Evolutionary conservation across 2,329 filamentous ascomycete genomes (phyloP).

Genomic region (Bimuria novae-zelandiae): DNA sequence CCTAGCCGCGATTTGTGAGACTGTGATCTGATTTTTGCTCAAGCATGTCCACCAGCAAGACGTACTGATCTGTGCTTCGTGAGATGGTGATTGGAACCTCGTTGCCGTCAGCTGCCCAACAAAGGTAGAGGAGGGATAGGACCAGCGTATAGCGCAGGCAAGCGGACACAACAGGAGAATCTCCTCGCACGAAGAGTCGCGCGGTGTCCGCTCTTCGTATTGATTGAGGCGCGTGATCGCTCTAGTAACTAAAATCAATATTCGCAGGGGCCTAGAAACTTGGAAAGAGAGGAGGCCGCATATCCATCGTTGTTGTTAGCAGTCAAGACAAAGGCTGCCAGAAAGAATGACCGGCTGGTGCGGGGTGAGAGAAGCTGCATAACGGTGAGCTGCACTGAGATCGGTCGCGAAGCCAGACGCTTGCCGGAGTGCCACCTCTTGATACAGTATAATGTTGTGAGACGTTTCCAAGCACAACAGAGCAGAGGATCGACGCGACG

Average conservation of each 20-base stretch:
- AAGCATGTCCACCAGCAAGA: background rate
- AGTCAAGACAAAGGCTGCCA: too few species aligned
- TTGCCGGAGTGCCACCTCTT: background rate
- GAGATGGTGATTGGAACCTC: background rate
- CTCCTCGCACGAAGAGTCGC: background rate
- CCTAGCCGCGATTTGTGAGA: background rate
- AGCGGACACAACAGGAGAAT: background rate
- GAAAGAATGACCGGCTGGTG: too few species aligned
- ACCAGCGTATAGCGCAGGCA: background rate
- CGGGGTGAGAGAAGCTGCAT: background rate
- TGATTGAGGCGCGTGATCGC: background rate
- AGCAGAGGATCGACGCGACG: constrained; percentile 4
- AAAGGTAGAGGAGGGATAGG: background rate
- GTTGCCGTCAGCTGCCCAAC: background rate
- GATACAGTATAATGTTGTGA: background rate
- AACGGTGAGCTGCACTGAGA: background rate
- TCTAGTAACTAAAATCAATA: too few species aligned
- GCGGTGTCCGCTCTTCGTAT: background rate
- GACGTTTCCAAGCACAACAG: background rate
- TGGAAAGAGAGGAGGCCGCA: too few species aligned
- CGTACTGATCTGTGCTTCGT: background rate
- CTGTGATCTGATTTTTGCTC: background rate
- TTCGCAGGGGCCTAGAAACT: too few species aligned
- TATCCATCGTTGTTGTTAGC: too few species aligned
- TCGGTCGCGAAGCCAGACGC: background rate